Percentiles rank a stretch among this genome's conserved stretches.
Evolutionary conservation across 2,329 filamentous ascomycete genomes (phyloP).

Genomic region (Fusarium papillatum): DNA sequence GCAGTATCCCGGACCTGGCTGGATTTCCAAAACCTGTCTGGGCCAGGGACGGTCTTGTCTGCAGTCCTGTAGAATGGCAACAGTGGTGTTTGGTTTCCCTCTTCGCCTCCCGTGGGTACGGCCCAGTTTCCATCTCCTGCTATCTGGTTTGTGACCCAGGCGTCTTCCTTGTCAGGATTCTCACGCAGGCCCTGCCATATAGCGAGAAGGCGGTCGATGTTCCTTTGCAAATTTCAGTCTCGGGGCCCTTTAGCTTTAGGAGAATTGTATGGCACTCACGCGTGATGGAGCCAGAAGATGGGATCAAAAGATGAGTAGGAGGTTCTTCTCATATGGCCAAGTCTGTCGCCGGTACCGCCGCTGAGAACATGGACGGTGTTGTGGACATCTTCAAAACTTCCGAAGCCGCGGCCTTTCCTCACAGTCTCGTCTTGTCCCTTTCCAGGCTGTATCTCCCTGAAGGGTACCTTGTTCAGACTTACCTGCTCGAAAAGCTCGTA

Average conservation of each 20-base stretch:
- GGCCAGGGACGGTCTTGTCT: not conserved
- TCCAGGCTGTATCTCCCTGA: not conserved
- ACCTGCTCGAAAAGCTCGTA: not conserved
- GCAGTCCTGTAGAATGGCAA: constrained; percentile 15
- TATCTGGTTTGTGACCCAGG: not conserved
- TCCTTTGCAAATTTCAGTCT: not conserved
- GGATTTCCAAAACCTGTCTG: constrained; percentile 8
- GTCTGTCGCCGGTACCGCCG: not conserved
- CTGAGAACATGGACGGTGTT: constrained; percentile 8
- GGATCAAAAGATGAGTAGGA: not conserved
- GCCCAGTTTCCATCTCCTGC: not conserved
- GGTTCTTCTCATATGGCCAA: not conserved
- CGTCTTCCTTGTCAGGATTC: not conserved
- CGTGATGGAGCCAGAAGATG: constrained; percentile 1
- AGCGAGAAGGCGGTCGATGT: not conserved
- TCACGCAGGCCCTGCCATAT: not conserved
- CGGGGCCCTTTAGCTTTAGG: too few relatives aligned
- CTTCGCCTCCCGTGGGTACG: not conserved
- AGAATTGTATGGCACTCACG: not conserved
- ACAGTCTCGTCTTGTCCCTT: not conserved
- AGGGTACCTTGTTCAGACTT: not conserved
- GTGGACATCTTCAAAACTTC: constrained; percentile 25
- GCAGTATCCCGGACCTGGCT: constrained; percentile 13
- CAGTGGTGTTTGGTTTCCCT: constrained; percentile 5
- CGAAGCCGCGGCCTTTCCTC: constrained; percentile 7